Evolutionary conservation across 2,329 filamentous ascomycete genomes (phyloP).

Genomic region (Botrytis deweyae): DNA sequence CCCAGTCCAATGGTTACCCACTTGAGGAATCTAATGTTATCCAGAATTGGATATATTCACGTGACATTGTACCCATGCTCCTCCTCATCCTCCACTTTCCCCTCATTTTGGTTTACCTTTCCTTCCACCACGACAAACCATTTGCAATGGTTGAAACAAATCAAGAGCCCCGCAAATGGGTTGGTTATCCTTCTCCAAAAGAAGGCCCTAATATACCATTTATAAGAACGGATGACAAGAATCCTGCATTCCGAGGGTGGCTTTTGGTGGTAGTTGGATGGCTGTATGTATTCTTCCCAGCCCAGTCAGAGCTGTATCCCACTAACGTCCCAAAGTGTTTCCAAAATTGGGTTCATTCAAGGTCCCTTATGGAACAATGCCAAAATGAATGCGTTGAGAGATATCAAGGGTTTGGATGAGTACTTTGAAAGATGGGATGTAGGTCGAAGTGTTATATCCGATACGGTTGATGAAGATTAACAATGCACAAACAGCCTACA

Average conservation of each 20-base stretch:
- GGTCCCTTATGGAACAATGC: slow-evolving; percentile 70
- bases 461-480: background rate
- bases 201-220: slow-evolving; percentile 43
- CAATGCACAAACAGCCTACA: slow-evolving; percentile 46
- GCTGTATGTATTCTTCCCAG: slow-evolving; percentile 49
- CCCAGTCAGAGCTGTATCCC: background rate
- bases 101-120: background rate
- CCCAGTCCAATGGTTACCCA: background rate
- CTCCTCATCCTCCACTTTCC: slow-evolving; percentile 6
- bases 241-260: slow-evolving; percentile 68
- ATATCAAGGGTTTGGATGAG: slow-evolving; percentile 47
- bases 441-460: slow-evolving; percentile 27
- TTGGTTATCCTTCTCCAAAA: slow-evolving; percentile 34
- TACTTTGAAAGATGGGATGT: slow-evolving; percentile 52
- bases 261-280: slow-evolving; percentile 60
- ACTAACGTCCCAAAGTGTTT: slow-evolving; percentile 45
- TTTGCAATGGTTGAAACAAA: background rate
- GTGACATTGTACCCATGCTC: background rate
- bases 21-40: background rate
- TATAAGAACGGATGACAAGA: slow-evolving; percentile 54
- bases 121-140: background rate
- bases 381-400: slow-evolving; percentile 49
- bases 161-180: background rate
- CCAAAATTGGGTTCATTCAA: slow-evolving; percentile 60
- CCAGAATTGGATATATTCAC: background rate